These are phyloP conservation scores for Tirmania nivea DNA, from an alignment of 495 filamentous ascomycete genomes.

Conservation along the genomic window DNA sequence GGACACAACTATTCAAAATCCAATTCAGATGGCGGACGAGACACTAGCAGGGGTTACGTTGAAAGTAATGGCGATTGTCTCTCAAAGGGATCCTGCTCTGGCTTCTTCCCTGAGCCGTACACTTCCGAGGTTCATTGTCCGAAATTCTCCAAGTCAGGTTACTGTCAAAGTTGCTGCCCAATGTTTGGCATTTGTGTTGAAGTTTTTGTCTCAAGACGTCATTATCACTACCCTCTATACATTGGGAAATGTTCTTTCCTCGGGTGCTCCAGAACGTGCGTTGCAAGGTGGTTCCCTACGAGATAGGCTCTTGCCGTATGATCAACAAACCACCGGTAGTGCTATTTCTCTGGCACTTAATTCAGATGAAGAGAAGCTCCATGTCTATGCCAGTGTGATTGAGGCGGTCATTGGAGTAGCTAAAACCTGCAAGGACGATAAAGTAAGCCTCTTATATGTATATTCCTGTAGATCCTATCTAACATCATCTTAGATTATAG, in stretches of 20 bases:
- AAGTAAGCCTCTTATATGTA: conserved; percentile 19
- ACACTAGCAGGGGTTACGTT: conserved; percentile 52
- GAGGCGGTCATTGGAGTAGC: conserved; percentile 80
- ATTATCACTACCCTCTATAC: conserved; percentile 89
- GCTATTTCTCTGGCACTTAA: conserved; percentile 49
- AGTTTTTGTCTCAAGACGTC: conserved; percentile 67
- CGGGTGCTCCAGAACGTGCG: conserved; percentile 30
- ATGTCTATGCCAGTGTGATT: conserved; percentile 57
- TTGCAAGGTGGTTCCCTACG: conserved; percentile 4
- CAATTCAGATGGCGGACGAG: conserved; percentile 57
- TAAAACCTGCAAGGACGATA: conserved; percentile 55
- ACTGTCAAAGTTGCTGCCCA: conserved; percentile 54
- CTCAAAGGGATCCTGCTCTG: conserved; percentile 44
- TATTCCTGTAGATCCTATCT: conserved; percentile 1
- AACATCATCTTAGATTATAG: conserved; percentile 37
- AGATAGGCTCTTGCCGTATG: conserved; percentile 16
- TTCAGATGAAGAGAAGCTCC: conserved; percentile 49
- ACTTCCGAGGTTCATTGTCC: conserved; percentile 63
- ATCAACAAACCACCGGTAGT: conserved; percentile 36
- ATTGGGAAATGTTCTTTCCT: conserved; percentile 74
- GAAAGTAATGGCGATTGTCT: conserved; percentile 61
- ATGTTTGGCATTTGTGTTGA: conserved; percentile 58
- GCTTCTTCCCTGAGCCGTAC: conserved; percentile 61
- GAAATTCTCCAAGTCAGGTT: conserved; percentile 40
- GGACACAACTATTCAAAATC: conserved; percentile 51